Base-by-base conservation (phyloP, 208 protist genomes). In the Leptomonas seymouri region DNA sequence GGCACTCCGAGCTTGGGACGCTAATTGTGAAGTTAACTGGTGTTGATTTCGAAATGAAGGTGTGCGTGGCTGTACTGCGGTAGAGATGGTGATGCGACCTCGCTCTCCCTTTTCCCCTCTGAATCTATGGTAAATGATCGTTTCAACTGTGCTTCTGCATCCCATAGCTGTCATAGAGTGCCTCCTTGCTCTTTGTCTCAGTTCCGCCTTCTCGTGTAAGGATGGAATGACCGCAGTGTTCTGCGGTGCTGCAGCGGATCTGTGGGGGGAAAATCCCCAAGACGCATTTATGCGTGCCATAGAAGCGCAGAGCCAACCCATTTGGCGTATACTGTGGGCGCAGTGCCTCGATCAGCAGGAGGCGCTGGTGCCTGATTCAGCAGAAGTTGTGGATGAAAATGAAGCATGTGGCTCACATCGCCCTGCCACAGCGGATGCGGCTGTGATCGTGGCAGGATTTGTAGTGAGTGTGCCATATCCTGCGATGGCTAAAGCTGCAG, bases 371-470 rank as follows among this genome's bases (percentile, higher is more conserved):
- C 41, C 30, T 1, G 5, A 2, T 34, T 23, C n/a, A 14, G 39
- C 18, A 30, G 42, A 8, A 15, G 1, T 39, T 2, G 39, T 14
- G 7, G 58, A 25, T 21, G 5, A 27, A 21, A 20, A 14, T 3
- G 30, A n/a, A 2, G 2, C 20, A 2, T 1, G 0, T 15, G 8
- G 1, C 0, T 12, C 1, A 3, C 9, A 11, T 8, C 7, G 39
- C 44, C 4, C 18, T 2, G 31, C 21, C 4, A 49, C 15, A 18
- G 28, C 30, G 27, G 56, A 80, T 23, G 18, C 53, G 14, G 55
- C 61, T 25, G 30, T 59, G 27, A 80, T 88, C 27, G 67, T 91
- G 16, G 82, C 82, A 8, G 86, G 75, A 11, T 62, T 91, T 61
- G 80, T 88, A 16, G 65, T 91, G 27, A 80, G 80, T 65, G 44